phyloP scores from a whole-genome alignment of 345 rosid genomes.

The Tarenaya hassleriana region DNA sequence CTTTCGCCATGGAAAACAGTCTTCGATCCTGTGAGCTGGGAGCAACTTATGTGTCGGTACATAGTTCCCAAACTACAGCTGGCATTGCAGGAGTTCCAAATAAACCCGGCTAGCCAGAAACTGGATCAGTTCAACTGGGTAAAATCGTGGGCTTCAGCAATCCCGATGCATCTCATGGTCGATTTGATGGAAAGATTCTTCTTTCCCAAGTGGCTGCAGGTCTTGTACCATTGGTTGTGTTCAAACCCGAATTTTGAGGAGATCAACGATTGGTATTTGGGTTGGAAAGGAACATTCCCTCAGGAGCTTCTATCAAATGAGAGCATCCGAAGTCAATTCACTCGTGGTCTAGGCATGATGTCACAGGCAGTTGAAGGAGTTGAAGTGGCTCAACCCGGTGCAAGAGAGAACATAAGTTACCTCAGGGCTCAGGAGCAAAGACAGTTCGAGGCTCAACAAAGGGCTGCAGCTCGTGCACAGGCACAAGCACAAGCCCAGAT shows the following conservation, averaged over 20 bases:
- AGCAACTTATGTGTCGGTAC: slow-evolving; percentile 71
- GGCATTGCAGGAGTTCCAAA: slow-evolving; percentile 71
- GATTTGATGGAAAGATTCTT: slow-evolving; percentile 83
- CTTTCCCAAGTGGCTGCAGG: slow-evolving; percentile 84
- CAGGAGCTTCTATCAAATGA: slow-evolving; percentile 74
- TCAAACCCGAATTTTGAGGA: slow-evolving; percentile 66
- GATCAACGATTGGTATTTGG: slow-evolving; percentile 67
- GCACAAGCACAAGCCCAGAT: slow-evolving; percentile 38
- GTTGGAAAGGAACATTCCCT: slow-evolving; percentile 81
- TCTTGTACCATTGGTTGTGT: slow-evolving; percentile 73
- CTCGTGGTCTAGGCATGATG: slow-evolving; percentile 72
- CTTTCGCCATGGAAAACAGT: slow-evolving; percentile 90
- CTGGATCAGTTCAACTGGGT: slow-evolving; percentile 76
- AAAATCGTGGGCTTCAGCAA: slow-evolving; percentile 70
- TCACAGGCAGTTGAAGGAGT: slow-evolving; percentile 63
- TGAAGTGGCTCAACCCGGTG: slow-evolving; percentile 66
- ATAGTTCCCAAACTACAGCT: slow-evolving; percentile 89
- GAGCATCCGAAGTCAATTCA: slow-evolving; percentile 65
- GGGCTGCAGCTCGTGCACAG: slow-evolving; percentile 45
- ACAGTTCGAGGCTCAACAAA: slow-evolving; percentile 62
- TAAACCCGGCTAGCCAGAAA: slow-evolving; percentile 74
- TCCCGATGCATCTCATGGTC: slow-evolving; percentile 85
- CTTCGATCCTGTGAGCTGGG: slow-evolving; percentile 87
- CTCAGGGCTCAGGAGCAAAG: slow-evolving; percentile 50
- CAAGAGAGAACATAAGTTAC: slow-evolving; percentile 56